Evolutionary conservation across 2,329 filamentous ascomycete genomes (phyloP).

Genomic region (Fusarium anthophilum): DNA sequence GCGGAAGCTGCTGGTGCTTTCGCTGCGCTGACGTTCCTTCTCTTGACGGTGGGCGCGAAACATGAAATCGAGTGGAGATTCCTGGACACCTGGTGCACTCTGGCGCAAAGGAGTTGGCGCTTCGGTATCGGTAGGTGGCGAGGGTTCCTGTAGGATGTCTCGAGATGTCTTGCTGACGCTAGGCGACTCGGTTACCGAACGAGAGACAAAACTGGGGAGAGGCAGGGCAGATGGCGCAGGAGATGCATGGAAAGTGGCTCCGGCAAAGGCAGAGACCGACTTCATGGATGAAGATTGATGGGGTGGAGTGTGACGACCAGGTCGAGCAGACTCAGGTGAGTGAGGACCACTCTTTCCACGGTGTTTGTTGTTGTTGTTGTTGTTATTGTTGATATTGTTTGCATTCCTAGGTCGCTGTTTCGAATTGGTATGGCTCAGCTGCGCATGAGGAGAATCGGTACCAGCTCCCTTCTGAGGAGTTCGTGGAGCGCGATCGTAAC

Average conservation of each 20-base stretch:
- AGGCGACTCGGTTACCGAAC: constrained; percentile 75
- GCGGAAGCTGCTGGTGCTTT: constrained; percentile 59
- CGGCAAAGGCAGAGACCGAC: constrained; percentile 77
- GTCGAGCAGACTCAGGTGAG: constrained; percentile 55
- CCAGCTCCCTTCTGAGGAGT: constrained; percentile 58
- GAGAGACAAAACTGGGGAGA: constrained; percentile 86
- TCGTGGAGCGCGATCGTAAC: constrained; percentile 50
- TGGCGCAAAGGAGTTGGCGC: constrained; percentile 57
- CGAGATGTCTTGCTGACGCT: constrained; percentile 48
- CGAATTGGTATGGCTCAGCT: constrained; percentile 40
- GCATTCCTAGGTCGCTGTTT: constrained; percentile 44
- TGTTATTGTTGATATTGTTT: constrained; percentile 21
- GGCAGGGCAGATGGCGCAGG: constrained; percentile 90
- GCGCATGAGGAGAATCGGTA: constrained; percentile 49
- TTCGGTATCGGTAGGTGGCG: constrained; percentile 63
- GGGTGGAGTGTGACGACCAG: constrained; percentile 55
- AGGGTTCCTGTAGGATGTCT: constrained; percentile 53
- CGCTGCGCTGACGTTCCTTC: constrained; percentile 68
- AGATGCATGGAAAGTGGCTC: constrained; percentile 93
- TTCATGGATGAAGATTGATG: constrained; percentile 55
- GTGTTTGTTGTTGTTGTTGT: constrained; percentile 43
- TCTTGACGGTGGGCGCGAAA: constrained; percentile 89
- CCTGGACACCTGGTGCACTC: constrained; percentile 52
- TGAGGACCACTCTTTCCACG: constrained; percentile 45
- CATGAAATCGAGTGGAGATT: constrained; percentile 88